Evolutionary conservation across 441 rosid genomes (phyloP).

Genomic region (Eutrema salsugineum): DNA sequence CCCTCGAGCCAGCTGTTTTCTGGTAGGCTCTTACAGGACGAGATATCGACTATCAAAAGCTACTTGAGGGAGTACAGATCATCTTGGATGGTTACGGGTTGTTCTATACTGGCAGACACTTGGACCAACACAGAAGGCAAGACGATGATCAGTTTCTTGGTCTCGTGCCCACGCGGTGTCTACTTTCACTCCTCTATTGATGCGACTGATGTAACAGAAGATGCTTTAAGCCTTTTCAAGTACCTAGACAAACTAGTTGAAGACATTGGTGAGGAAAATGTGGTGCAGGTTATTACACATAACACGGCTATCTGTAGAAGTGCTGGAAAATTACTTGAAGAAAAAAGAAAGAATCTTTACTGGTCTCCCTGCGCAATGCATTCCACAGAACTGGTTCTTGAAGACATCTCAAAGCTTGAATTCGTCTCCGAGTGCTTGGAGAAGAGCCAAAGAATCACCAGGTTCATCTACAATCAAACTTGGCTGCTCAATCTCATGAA

Average conservation of each 20-base stretch:
- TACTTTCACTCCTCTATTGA: slow-evolving; percentile 78
- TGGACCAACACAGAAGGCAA: slow-evolving; percentile 76
- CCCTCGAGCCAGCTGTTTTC: slow-evolving; percentile 65
- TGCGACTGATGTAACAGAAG: slow-evolving; percentile 68
- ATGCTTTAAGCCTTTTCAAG: slow-evolving; percentile 61
- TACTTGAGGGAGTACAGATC: slow-evolving; percentile 62
- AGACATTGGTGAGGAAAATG: slow-evolving; percentile 89
- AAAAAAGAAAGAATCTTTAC: slow-evolving; percentile 77
- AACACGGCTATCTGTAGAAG: slow-evolving; percentile 57
- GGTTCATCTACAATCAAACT: slow-evolving; percentile 58
- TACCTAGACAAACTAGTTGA: slow-evolving; percentile 83
- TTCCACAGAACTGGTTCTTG: slow-evolving; percentile 73
- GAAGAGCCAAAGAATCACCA: slow-evolving; percentile 75
- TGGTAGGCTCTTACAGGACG: slow-evolving; percentile 75
- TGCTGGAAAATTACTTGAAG: slow-evolving; percentile 94
- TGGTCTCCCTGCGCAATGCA: slow-evolving; percentile 91
- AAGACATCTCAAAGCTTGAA: slow-evolving; percentile 68
- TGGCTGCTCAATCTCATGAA: slow-evolving; percentile 77
- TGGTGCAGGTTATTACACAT: slow-evolving; percentile 84
- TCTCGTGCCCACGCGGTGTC: slow-evolving; percentile 74
- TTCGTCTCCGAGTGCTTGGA: slow-evolving; percentile 71
- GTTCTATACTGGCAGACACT: slow-evolving; percentile 83
- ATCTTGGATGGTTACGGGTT: slow-evolving; percentile 76
- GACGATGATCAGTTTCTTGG: slow-evolving; percentile 67
- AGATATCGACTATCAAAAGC: slow-evolving; percentile 57